Base-by-base conservation (phyloP, 2,329 filamentous ascomycete genomes). In the Monilinia polystroma region DNA sequence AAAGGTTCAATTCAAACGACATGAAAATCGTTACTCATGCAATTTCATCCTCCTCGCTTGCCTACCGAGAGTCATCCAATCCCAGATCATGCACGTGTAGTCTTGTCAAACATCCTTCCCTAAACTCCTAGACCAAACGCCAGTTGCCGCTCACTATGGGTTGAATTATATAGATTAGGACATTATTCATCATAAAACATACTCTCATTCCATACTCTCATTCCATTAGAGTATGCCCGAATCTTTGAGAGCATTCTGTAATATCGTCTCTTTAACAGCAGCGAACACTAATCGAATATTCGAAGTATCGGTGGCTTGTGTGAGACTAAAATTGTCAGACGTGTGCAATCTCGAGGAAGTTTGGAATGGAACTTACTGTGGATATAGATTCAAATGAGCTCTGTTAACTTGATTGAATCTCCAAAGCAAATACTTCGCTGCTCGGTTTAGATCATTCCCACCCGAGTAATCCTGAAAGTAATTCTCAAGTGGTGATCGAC, bases 381-480 rank as follows among this genome's bases (percentile, higher is more conserved):
- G 95, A 78, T 98, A 99, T 65, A 99, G 83, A 76, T 98, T 98
- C 55, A 99, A 83, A 79, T 98, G 94, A 60, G 93, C 94, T 68
- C 95, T 85, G 77, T 99, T 99, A 70, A 99, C 95, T 80, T 99
- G 95, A 75, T 98, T 99, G 79, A 99, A 99, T 75, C 95, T 88
- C 95, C 95, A 99, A 11, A 99, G 84, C 41, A 99, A 84, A 76
- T 99, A 99, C 78, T 99, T 99, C 66, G 95, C 95, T 6, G 95
- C 95, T 77, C 96, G 92, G 78, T 98, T 98, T 75, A 98, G 93
- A 79, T 99, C 95, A 78, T 96, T 96, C 60, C 95, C 95, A 41
- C 95, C 95, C 0, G 93, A 97, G 77, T 99, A 99, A 78, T 99
- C 95, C 0, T 93, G 94, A 76, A 99, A 99, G 78, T 98, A 99